Percentiles rank a stretch among this genome's conserved stretches.
phyloP scores from a whole-genome alignment of 345 rosid genomes.

The Lagerstroemia speciosa region DNA sequence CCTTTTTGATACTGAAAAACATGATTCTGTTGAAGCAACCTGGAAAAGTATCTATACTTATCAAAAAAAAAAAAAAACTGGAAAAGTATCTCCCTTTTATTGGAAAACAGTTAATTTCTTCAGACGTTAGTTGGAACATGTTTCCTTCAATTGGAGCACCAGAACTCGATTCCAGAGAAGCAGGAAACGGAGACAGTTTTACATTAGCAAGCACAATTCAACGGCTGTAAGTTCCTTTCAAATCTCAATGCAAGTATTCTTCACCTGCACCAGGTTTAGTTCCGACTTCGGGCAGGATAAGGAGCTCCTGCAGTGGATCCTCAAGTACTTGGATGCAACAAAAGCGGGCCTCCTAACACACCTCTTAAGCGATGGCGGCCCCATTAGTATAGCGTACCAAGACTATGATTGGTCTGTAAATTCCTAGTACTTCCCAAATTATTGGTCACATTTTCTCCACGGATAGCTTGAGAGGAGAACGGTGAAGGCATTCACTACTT shows the following conservation, averaged over 20 bases:
- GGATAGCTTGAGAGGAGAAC: not conserved
- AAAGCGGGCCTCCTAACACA: slow-evolving; percentile 66
- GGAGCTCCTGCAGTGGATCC: slow-evolving; percentile 59
- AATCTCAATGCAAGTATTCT: not conserved
- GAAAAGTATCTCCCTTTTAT: not conserved
- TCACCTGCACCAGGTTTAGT: slow-evolving; percentile 40
- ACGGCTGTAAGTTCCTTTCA: not conserved
- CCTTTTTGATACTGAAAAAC: not conserved
- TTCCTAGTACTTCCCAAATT: slow-evolving; percentile 10
- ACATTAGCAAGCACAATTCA: not conserved
- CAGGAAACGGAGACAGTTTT: not conserved
- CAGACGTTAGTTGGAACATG: too few relatives aligned
- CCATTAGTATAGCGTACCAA: slow-evolving; percentile 52
- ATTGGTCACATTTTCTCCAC: not conserved
- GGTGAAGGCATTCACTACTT: not conserved
- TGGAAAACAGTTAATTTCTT: not conserved
- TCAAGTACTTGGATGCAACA: slow-evolving; percentile 59
- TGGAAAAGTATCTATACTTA: too few relatives aligned
- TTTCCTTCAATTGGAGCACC: too few relatives aligned
- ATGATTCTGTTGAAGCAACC: not conserved
- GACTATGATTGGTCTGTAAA: slow-evolving; percentile 76
- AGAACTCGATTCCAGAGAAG: not conserved
- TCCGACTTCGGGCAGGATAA: slow-evolving; percentile 66
- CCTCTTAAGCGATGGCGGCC: slow-evolving; percentile 60
- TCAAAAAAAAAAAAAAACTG: too few relatives aligned